A percentile compares a stretch with the other conserved stretches of the same genome.
These are phyloP conservation scores for Decorospora gaudefroyi DNA, from an alignment of 2,329 filamentous ascomycete genomes.

Conservation along the genomic window DNA sequence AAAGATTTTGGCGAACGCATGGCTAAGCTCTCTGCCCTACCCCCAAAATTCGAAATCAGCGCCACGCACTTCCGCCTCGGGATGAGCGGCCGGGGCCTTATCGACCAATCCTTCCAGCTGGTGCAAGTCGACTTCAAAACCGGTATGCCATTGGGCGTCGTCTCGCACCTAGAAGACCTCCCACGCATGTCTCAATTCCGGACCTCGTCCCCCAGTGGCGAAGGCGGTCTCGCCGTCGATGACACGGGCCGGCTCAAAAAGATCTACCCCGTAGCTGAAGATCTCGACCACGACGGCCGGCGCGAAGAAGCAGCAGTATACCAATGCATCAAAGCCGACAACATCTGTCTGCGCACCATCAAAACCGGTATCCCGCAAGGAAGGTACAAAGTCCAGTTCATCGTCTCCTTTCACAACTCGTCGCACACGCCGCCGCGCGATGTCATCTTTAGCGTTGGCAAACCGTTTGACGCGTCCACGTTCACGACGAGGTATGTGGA, in stretches of 20 bases:
- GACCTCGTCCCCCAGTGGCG: constrained; percentile 35
- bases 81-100: constrained; percentile 37
- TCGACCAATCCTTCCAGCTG: constrained; percentile 38
- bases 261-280: constrained; percentile 44
- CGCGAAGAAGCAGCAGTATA: constrained; percentile 45
- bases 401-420: constrained; percentile 38
- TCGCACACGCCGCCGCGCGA: constrained; percentile 31
- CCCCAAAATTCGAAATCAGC: constrained; percentile 44
- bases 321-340: constrained; percentile 39
- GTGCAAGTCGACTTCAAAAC: constrained; percentile 48
- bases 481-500: constrained; percentile 45
- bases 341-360: constrained; percentile 44
- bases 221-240: constrained; percentile 39
- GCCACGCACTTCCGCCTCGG: constrained; percentile 42
- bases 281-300: constrained; percentile 44
- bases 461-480: constrained; percentile 40
- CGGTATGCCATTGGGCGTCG: constrained; percentile 37
- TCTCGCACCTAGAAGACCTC: constrained; percentile 26
- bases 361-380: constrained; percentile 48
- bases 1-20: constrained; percentile 42
- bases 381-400: constrained; percentile 45
- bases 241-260: constrained; percentile 32
- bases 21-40: constrained; percentile 45
- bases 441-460: constrained; percentile 46
- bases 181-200: constrained; percentile 31